phyloP scores from a whole-genome alignment of 345 rosid genomes.

The Reutealis trisperma region DNA sequence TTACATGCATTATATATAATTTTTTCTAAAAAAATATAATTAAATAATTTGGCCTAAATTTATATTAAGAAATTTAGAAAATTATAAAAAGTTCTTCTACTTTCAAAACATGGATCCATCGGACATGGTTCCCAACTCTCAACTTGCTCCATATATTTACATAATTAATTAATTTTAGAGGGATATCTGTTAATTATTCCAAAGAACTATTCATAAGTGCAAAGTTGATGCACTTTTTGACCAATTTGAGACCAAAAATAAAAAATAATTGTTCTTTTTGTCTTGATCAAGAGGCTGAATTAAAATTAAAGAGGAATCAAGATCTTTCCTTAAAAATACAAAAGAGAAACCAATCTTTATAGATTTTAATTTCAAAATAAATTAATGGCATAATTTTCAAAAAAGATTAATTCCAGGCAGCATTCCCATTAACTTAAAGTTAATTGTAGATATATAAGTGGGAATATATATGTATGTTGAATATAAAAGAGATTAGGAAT shows the following conservation, averaged over 20 bases:
- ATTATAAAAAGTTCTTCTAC: neutral
- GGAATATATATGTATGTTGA: no score
- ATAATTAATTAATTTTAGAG: no score
- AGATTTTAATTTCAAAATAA: neutral
- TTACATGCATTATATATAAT: no score
- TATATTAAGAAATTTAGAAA: no score
- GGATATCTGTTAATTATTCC: no score
- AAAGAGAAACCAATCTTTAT: neutral
- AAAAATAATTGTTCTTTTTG: neutral
- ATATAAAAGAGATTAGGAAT: no score
- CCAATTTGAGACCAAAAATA: neutral
- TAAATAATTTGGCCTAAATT: no score
- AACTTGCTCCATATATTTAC: constrained; percentile 9
- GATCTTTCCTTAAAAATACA: neutral
- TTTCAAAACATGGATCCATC: constrained; percentile 17
- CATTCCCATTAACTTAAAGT: no score
- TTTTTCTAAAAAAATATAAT: no score
- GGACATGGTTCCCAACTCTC: constrained; percentile 38
- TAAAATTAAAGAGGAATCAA: neutral
- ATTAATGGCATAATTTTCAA: no score
- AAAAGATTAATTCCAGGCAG: no score
- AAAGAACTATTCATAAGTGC: neutral
- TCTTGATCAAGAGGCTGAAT: neutral
- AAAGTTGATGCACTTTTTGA: neutral
- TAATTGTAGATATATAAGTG: no score